Evolutionary conservation across 495 filamentous ascomycete species (phyloP).

Genomic region (Hypoxylon intermedium): DNA sequence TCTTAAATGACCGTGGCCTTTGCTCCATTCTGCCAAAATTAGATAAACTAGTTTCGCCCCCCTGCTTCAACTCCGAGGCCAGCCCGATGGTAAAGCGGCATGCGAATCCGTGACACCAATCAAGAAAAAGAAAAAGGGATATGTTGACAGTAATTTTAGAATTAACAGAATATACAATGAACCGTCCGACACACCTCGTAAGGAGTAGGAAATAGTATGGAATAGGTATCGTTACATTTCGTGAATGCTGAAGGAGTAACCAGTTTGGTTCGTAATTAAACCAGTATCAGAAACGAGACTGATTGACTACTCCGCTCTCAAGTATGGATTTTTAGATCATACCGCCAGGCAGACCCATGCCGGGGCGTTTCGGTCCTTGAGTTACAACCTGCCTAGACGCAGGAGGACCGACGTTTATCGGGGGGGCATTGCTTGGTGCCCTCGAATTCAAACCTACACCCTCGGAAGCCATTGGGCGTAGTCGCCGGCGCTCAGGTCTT

Average conservation of each 20-base stretch:
- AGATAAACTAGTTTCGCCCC: constrained; percentile 16
- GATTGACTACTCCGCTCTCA: constrained; percentile 9
- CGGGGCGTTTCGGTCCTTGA: constrained; percentile 42
- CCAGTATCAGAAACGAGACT: constrained; percentile 13
- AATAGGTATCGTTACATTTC: constrained; percentile 46
- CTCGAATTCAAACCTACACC: constrained; percentile 51
- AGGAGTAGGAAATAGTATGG: constrained; percentile 32
- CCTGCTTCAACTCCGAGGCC: constrained; percentile 41
- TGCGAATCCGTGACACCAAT: constrained; percentile 17
- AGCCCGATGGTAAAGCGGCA: constrained; percentile 35
- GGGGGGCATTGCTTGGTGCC: constrained; percentile 48
- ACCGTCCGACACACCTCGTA: constrained; percentile 18
- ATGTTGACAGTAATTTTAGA: constrained; percentile 31
- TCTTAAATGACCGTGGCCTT: constrained; percentile 9
- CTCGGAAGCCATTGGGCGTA: constrained; percentile 63
- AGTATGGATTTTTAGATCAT: constrained; percentile 48
- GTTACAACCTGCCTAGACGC: constrained; percentile 43
- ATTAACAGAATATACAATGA: constrained; percentile 42
- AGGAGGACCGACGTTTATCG: constrained; percentile 42
- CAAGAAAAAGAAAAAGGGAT: constrained; percentile 31
- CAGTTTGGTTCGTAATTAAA: constrained; percentile 24
- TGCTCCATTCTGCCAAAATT: constrained; percentile 18
- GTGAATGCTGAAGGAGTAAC: constrained; percentile 35
- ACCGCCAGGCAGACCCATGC: constrained; percentile 49
- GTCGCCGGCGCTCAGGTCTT: constrained; percentile 51